Percentiles rank a stretch among this genome's conserved stretches.
phyloP scores from a whole-genome alignment of 1,284 basidiomycete species.

The Marasmius oreades region DNA sequence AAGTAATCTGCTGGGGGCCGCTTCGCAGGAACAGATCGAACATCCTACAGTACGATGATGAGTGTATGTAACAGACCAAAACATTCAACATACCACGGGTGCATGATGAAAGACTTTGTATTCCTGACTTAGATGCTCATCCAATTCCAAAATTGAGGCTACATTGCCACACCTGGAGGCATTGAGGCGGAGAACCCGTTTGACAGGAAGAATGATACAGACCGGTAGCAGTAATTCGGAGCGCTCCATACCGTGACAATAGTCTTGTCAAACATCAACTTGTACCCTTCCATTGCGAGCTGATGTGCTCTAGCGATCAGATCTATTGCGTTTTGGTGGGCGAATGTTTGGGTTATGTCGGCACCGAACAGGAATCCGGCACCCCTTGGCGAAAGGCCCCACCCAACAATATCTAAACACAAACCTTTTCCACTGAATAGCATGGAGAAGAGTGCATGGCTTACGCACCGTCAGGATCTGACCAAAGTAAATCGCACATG shows the following conservation, averaged over 20 bases:
- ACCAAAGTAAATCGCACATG: conserved; percentile 99
- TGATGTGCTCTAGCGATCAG: conserved; percentile 97
- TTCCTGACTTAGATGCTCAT: conserved; percentile 86
- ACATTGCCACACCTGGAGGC: conserved; percentile 83
- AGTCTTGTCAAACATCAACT: conserved; percentile 94
- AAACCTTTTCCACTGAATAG: background rate
- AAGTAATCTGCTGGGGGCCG: conserved; percentile 87
- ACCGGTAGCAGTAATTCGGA: conserved; percentile 98
- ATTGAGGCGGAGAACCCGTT: background rate
- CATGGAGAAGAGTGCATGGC: background rate
- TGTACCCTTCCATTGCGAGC: conserved; percentile 98
- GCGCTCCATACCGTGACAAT: conserved; percentile 99
- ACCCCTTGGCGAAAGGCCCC: conserved; percentile 96
- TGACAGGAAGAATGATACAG: conserved; percentile 23
- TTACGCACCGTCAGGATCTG: conserved; percentile 87
- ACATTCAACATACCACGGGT: conserved; percentile 51
- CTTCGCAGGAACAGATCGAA: conserved; percentile 85
- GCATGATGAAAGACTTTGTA: conserved; percentile 90
- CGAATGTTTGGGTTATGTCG: conserved; percentile 88
- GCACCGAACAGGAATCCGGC: conserved; percentile 95
- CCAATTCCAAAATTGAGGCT: conserved; percentile 88
- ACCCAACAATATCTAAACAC: conserved; percentile 75
- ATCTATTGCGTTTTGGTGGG: conserved; percentile 90
- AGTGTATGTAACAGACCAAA: background rate
- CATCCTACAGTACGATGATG: conserved; percentile 49